Conservation (phyloP, 768 basidiomycete species). For the Mycena leptocephala region DNA sequence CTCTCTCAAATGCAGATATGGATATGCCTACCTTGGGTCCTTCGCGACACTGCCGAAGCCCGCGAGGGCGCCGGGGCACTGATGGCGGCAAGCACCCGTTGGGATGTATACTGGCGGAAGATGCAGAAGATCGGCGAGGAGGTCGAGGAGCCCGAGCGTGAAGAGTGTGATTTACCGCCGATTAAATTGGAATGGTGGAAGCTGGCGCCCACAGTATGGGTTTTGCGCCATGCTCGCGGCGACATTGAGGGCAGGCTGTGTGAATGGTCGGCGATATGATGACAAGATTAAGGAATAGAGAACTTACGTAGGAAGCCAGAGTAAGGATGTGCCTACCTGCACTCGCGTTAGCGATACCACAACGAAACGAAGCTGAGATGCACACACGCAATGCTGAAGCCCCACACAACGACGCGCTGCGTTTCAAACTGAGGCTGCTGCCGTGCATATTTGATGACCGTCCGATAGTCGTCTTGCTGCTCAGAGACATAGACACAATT, state of each 20-base stretch:
- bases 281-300: background rate
- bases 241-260: conserved; percentile 43
- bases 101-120: conserved; percentile 45
- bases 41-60: conserved; percentile 37
- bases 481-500: conserved; percentile 45
- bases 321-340: conserved; percentile 49
- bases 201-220: conserved; percentile 45
- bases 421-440: conserved; percentile 49
- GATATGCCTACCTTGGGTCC: conserved; percentile 9
- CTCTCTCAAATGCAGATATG: background rate
- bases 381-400: conserved; percentile 47
- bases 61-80: conserved; percentile 35
- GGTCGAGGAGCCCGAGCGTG: conserved; percentile 41
- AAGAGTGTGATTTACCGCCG: conserved; percentile 36
- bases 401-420: conserved; percentile 52
- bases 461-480: conserved; percentile 55
- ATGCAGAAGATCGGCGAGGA: conserved; percentile 41
- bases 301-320: conserved; percentile 45
- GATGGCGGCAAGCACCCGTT: conserved; percentile 34
- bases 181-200: conserved; percentile 25
- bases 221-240: conserved; percentile 47
- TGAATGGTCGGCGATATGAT: background rate
- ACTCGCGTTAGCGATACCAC: background rate
- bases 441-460: conserved; percentile 52
- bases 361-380: background rate